These are phyloP conservation scores for Clitopilus passeckerianus DNA, from an alignment of 768 basidiomycete species.

Conservation along the genomic window DNA sequence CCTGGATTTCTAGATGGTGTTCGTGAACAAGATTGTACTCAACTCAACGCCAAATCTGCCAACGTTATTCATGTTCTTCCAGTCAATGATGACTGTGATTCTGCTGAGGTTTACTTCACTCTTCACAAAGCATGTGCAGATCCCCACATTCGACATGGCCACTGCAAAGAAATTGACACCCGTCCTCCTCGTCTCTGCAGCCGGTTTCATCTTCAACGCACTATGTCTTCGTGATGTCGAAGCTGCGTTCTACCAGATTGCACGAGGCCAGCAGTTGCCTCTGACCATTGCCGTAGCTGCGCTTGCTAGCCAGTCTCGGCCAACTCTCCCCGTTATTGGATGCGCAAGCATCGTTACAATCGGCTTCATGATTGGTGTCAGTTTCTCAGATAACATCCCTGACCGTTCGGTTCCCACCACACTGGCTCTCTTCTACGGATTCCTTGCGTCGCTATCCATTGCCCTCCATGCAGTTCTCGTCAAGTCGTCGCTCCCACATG, in stretches of 20 bases:
- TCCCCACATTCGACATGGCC: constrained; percentile 13
- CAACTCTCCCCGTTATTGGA: constrained; percentile 53
- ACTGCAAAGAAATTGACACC: constrained; percentile 17
- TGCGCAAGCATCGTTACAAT: constrained; percentile 69
- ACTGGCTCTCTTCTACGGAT: constrained; percentile 67
- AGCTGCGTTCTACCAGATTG: constrained; percentile 77
- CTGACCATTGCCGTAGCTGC: constrained; percentile 72
- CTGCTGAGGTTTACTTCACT: constrained; percentile 17
- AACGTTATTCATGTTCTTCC: constrained; percentile 23
- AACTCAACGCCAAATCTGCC: constrained; percentile 23
- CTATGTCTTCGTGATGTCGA: constrained; percentile 47
- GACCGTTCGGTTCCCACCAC: constrained; percentile 41
- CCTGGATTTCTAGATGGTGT: constrained; percentile 49
- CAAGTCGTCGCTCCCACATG: constrained; percentile 64
- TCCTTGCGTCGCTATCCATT: constrained; percentile 63
- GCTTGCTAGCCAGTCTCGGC: constrained; percentile 52
- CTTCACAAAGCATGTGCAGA: constrained; percentile 19
- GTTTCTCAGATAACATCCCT: constrained; percentile 30
- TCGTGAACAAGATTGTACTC: constrained; percentile 43
- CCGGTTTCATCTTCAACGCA: constrained; percentile 24
- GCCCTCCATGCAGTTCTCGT: constrained; percentile 81
- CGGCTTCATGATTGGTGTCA: constrained; percentile 66
- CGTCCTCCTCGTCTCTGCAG: constrained; percentile 30
- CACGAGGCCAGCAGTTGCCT: constrained; percentile 74
- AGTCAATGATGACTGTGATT: constrained; percentile 21